Percentiles rank a stretch among this genome's conserved stretches.
phyloP scores from a whole-genome alignment of 225 moss, liverwort and hornwort species.

The Pseudisothecium myosuroides region DNA sequence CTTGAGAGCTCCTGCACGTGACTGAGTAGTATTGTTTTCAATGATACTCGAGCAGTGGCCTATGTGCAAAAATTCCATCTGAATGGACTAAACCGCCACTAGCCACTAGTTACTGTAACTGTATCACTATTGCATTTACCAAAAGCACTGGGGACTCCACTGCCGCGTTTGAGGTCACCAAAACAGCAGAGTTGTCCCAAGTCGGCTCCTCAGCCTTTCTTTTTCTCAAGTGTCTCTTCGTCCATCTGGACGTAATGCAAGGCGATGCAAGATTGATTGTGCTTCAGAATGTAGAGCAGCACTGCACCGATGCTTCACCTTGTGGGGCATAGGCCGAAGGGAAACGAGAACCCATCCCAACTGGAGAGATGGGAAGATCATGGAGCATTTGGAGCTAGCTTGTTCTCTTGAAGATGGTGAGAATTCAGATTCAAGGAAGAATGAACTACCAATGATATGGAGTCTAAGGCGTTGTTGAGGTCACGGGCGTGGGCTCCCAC shows the following conservation, averaged over 20 bases:
- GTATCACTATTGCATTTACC: background rate
- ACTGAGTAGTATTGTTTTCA: background rate
- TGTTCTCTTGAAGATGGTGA: background rate
- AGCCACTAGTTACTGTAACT: background rate
- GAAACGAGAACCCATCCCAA: background rate
- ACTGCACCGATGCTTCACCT: background rate
- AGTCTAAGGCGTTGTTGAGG: background rate
- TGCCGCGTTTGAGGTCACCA: background rate
- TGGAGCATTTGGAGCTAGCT: background rate
- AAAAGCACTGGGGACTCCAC: background rate
- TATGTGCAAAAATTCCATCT: background rate
- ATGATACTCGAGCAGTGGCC: background rate
- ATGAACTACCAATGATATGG: background rate
- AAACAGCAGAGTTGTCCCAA: background rate
- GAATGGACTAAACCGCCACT: background rate
- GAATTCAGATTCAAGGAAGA: background rate
- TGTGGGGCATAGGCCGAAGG: conserved; percentile 10
- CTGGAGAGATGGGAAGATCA: background rate
- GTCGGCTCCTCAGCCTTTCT: background rate
- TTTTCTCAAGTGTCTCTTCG: background rate
- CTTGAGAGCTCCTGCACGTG: background rate
- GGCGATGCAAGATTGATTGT: background rate
- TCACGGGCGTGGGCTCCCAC: conserved; percentile 37
- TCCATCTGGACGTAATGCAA: background rate
- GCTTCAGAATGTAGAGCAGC: background rate